Base-by-base conservation (phyloP, 1,284 basidiomycete genomes). In the Anthracocystis panici-leucophaei region DNA sequence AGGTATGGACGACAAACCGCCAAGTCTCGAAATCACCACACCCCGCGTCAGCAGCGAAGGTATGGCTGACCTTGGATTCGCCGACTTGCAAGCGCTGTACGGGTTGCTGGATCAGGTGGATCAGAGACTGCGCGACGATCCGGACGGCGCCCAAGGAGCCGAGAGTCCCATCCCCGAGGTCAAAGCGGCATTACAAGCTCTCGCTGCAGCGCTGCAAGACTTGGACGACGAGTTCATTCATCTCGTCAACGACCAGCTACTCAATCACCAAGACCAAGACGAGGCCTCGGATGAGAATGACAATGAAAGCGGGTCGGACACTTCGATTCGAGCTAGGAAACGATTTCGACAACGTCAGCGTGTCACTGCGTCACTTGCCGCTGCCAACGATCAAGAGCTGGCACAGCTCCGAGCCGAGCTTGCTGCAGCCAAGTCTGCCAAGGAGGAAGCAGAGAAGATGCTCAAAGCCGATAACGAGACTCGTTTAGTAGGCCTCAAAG, bases 21-120 rank as follows among this genome's bases (percentile, higher is more conserved):
- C 79, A 0, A 72, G 65, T 23, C 68, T 84, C 25, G 83, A 84
- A 54, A 84, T 84, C 50, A 80, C 79, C 5, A 80, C 79, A 2
- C 68, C 70, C 2, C 61, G 77, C 3, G 65, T 73, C 42, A 72
- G 67, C 35, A 67, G 60, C 54, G 60, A 72, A 23, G 65, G 53
- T 14, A 65, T 67, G 55, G 70, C 74, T 1, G 69, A 78, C 35
- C 71, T 83, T 5, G 64, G 65, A 1, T 57, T 79, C 2, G 55
- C 52, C 1, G 82, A 84, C 21, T 49, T 84, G 20, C 70, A 76
- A 27, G 57, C 58, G 18, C 64, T 84, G 0, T 70, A 81, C 20
- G 46, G 72, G 44, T 61, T 77, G 38, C 64, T 84, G 6, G 77
- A 79, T 29, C 64, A 65, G 3, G 64, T 84, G 23, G 80, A 82